Percentiles rank a stretch among this genome's conserved stretches.
phyloP scores from a whole-genome alignment of 2,329 filamentous ascomycete species.

The Alternaria angustiovoidea region DNA sequence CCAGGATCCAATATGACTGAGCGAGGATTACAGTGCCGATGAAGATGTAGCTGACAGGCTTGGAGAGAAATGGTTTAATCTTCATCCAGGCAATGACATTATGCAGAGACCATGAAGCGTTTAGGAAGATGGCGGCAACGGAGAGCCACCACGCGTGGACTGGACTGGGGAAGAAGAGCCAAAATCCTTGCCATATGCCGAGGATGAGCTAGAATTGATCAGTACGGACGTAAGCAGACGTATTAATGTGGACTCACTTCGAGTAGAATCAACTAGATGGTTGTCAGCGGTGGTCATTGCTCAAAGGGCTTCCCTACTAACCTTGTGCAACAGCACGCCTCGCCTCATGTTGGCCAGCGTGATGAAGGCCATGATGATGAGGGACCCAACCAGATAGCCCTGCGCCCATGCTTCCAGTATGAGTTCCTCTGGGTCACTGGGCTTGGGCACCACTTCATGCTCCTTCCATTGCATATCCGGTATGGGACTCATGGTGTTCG shows the following conservation, averaged over 20 bases:
- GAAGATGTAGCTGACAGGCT: slow-evolving; percentile 62
- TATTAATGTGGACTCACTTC: slow-evolving; percentile 26
- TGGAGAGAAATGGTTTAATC: slow-evolving; percentile 66
- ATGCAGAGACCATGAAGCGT: slow-evolving; percentile 70
- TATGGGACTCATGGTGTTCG: slow-evolving; percentile 31
- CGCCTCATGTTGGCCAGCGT: slow-evolving; percentile 60
- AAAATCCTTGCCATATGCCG: slow-evolving; percentile 65
- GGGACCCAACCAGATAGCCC: slow-evolving; percentile 52
- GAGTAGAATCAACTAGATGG: slow-evolving; percentile 55
- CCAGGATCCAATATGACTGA: slow-evolving; percentile 70
- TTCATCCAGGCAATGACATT: slow-evolving; percentile 75
- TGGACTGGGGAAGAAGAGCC: slow-evolving; percentile 65
- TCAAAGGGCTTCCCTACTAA: slow-evolving; percentile 20
- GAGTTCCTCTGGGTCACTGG: slow-evolving; percentile 43
- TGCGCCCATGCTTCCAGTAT: slow-evolving; percentile 53
- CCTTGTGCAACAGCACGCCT: slow-evolving; percentile 58
- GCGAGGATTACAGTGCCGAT: slow-evolving; percentile 66
- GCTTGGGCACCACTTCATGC: slow-evolving; percentile 38
- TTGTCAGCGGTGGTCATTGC: slow-evolving; percentile 23
- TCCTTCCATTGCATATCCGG: slow-evolving; percentile 20
- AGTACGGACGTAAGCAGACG: slow-evolving; percentile 1
- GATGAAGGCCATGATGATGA: slow-evolving; percentile 59
- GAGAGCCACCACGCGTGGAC: slow-evolving; percentile 71
- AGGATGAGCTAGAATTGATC: slow-evolving; percentile 58
- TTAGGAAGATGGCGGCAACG: slow-evolving; percentile 66